phyloP scores from a whole-genome alignment of 352 stramenopile species.

The Pythium sp. region DNA sequence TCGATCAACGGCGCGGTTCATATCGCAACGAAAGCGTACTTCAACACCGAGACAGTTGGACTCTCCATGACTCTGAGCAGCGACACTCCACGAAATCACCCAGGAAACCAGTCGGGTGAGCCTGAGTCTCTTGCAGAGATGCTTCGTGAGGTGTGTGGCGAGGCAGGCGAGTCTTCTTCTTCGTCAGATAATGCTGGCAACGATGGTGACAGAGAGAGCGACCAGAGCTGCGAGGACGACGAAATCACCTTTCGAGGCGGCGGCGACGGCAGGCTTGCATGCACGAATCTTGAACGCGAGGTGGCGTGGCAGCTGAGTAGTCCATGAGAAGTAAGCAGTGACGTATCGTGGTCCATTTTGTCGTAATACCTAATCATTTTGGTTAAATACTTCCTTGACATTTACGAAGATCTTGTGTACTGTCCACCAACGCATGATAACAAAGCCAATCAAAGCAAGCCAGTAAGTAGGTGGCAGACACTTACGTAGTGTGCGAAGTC shows the following conservation, averaged over 20 bases:
- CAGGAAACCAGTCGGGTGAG: background rate
- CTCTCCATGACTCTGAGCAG: conserved; percentile 3
- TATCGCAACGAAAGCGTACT: conserved; percentile 8
- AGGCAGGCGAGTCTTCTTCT: background rate
- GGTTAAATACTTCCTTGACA: conserved; percentile 5
- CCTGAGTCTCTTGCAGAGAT: conserved; percentile 1
- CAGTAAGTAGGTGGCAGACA: background rate
- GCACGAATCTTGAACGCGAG: conserved; percentile 4
- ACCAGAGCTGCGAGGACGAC: background rate
- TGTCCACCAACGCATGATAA: background rate
- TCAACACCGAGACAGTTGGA: background rate
- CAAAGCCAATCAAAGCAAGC: background rate
- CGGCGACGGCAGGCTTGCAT: background rate
- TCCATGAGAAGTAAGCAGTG: background rate
- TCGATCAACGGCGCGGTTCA: conserved; percentile 14
- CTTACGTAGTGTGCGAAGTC: background rate
- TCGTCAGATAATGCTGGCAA: background rate
- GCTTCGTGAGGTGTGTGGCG: conserved; percentile 10
- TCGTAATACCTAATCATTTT: background rate
- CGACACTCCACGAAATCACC: background rate
- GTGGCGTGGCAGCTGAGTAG: conserved; percentile 12
- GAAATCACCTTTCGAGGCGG: conserved; percentile 4
- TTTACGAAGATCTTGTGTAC: background rate
- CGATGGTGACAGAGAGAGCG: background rate
- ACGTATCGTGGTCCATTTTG: background rate